These are phyloP conservation scores for Hydnomerulius pinastri DNA, from an alignment of 768 basidiomycete species.

Conservation along the genomic window DNA sequence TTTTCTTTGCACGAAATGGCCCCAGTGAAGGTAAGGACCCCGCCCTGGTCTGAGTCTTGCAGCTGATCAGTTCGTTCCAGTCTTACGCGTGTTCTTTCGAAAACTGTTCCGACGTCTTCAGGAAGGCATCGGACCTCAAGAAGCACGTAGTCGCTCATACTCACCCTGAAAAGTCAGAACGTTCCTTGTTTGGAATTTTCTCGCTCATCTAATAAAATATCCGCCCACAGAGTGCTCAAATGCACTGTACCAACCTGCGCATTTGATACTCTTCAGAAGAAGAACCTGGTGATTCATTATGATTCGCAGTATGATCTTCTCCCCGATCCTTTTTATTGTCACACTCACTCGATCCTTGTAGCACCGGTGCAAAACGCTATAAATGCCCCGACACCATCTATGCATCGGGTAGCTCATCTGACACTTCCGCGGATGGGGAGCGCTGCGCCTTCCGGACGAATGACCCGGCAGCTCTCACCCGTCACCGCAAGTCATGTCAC, in stretches of 20 bases:
- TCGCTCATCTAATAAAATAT: conserved; percentile 6
- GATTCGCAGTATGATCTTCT: conserved; percentile 17
- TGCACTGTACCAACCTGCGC: conserved; percentile 16
- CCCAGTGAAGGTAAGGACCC: conserved; percentile 5
- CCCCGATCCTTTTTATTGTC: too few species aligned
- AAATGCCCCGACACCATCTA: conserved; percentile 15
- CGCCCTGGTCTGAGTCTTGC: neutral
- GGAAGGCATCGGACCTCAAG: conserved; percentile 18
- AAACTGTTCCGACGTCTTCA: conserved; percentile 15
- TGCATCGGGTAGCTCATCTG: neutral
- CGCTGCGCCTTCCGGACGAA: conserved; percentile 23
- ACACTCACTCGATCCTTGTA: conserved; percentile 2
- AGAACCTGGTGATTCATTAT: conserved; percentile 22
- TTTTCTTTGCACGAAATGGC: conserved; percentile 9
- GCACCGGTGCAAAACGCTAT: conserved; percentile 21
- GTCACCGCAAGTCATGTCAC: conserved; percentile 25
- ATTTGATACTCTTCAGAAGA: conserved; percentile 21
- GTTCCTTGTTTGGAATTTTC: too few species aligned
- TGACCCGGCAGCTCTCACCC: conserved; percentile 28
- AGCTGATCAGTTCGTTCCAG: conserved; percentile 7
- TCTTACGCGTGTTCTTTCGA: conserved; percentile 11
- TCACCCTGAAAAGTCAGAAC: conserved; percentile 12
- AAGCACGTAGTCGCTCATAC: conserved; percentile 24
- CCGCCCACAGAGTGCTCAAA: conserved; percentile 14
- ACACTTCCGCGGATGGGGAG: neutral